A percentile compares a stretch with the other conserved stretches of the same genome.
phyloP scores from a whole-genome alignment of 1,284 basidiomycete species.

The Rhodotorula mucilaginosa region DNA sequence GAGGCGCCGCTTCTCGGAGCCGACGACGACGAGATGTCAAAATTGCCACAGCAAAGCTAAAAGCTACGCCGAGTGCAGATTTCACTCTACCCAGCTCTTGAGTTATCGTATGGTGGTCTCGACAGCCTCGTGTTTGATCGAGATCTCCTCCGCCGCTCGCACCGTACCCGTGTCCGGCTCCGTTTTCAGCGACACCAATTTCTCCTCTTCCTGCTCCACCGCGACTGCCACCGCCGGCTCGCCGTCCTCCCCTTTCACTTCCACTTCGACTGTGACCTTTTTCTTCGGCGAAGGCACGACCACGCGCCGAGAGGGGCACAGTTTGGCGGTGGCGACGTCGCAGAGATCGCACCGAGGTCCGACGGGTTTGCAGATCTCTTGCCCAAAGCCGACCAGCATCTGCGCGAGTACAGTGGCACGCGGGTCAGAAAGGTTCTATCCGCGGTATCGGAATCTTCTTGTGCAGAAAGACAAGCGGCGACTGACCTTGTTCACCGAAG shows the following conservation, averaged over 20 bases:
- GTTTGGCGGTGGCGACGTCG: constrained; percentile 48
- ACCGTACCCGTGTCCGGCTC: background rate
- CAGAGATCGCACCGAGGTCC: constrained; percentile 80
- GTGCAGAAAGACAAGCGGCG: background rate
- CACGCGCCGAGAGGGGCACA: constrained; percentile 50
- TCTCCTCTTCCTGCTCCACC: constrained; percentile 17
- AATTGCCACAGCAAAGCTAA: background rate
- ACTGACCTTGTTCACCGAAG: constrained; percentile 64
- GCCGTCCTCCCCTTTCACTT: constrained; percentile 1
- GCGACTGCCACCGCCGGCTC: constrained; percentile 19
- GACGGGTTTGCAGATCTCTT: constrained; percentile 78
- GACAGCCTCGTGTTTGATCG: background rate
- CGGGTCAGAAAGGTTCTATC: background rate
- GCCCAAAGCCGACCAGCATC: constrained; percentile 87
- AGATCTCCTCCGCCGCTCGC: background rate
- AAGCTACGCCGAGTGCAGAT: background rate
- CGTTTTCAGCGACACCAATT: background rate
- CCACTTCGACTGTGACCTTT: constrained; percentile 19
- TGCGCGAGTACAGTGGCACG: constrained; percentile 48
- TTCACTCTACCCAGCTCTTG: background rate
- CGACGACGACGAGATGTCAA: background rate
- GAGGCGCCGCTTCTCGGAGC: background rate
- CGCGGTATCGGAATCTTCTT: no score
- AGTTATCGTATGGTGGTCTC: background rate
- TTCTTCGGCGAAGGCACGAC: constrained; percentile 20